Evolutionary conservation across 441 rosid genomes (phyloP).

Genomic region (Breynia disticha): DNA sequence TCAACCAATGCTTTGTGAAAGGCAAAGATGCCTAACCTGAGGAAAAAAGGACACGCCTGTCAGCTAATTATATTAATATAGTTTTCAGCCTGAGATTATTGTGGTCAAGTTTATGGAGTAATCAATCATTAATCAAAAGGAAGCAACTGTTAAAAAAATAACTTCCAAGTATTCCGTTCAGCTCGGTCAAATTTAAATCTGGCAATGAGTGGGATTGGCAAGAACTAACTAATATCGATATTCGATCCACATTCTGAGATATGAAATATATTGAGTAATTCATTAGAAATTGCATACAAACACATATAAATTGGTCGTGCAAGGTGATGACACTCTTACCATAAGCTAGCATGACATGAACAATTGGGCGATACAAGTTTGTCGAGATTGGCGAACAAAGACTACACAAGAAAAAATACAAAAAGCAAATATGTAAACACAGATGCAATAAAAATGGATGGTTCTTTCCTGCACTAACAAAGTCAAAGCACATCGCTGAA

Average conservation of each 20-base stretch:
- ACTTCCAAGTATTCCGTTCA: too few species aligned
- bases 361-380: constrained; percentile 64
- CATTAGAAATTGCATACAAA: not conserved
- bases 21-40: constrained; percentile 24
- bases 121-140: not conserved
- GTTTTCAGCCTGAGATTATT: not conserved
- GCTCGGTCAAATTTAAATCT: too few species aligned
- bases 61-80: not conserved
- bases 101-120: too few species aligned
- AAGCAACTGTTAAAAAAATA: not conserved
- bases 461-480: too few species aligned
- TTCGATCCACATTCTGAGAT: too few species aligned
- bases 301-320: not conserved
- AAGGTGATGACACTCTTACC: constrained; percentile 30
- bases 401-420: constrained; percentile 35
- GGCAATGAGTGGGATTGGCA: too few species aligned
- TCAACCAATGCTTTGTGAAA: constrained; percentile 25
- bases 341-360: constrained; percentile 82
- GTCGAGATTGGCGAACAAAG: constrained; percentile 65
- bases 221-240: too few species aligned
- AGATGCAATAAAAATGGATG: not conserved
- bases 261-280: not conserved
- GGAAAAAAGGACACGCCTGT: not conserved
- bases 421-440: not conserved
- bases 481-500: too few species aligned